phyloP scores from a whole-genome alignment of 495 filamentous ascomycete genomes.

The Aspergillus hancockii region DNA sequence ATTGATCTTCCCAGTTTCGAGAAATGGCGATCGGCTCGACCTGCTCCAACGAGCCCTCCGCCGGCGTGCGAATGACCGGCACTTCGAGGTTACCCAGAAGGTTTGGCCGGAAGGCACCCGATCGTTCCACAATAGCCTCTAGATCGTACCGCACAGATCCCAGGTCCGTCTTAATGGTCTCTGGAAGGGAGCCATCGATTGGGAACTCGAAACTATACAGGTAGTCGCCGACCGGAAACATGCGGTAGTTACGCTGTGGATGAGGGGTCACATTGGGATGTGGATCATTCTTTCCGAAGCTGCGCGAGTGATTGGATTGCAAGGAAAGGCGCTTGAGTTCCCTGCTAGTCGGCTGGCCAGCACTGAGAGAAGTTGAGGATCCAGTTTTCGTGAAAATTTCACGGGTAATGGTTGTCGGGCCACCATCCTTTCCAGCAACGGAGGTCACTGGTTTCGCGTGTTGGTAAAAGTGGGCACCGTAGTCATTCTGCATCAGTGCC shows the following conservation, averaged over 20 bases:
- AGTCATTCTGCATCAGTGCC: constrained; percentile 68
- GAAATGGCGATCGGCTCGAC: constrained; percentile 97
- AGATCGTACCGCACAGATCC: constrained; percentile 88
- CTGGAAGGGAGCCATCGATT: constrained; percentile 86
- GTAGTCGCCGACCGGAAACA: constrained; percentile 89
- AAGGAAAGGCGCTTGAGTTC: constrained; percentile 72
- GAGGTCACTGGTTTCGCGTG: constrained; percentile 42
- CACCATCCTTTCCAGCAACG: constrained; percentile 48
- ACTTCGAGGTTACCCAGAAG: constrained; percentile 84
- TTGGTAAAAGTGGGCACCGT: constrained; percentile 48
- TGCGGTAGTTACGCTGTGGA: constrained; percentile 83
- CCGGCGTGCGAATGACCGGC: constrained; percentile 80
- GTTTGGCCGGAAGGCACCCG: constrained; percentile 91
- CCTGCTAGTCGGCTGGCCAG: constrained; percentile 39
- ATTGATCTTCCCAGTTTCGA: constrained; percentile 94
- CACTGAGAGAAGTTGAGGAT: constrained; percentile 35
- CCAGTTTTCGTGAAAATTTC: constrained; percentile 43
- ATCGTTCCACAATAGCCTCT: constrained; percentile 83
- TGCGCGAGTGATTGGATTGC: constrained; percentile 74
- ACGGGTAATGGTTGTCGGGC: constrained; percentile 39
- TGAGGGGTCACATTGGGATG: constrained; percentile 55
- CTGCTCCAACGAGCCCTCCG: constrained; percentile 89
- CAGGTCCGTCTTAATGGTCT: constrained; percentile 88
- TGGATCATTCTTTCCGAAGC: constrained; percentile 80
- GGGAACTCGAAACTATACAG: constrained; percentile 94